These are phyloP conservation scores for Pseudonitzschia delicatissima DNA, from an alignment of 108 stramenopile species.

Conservation along the genomic window DNA sequence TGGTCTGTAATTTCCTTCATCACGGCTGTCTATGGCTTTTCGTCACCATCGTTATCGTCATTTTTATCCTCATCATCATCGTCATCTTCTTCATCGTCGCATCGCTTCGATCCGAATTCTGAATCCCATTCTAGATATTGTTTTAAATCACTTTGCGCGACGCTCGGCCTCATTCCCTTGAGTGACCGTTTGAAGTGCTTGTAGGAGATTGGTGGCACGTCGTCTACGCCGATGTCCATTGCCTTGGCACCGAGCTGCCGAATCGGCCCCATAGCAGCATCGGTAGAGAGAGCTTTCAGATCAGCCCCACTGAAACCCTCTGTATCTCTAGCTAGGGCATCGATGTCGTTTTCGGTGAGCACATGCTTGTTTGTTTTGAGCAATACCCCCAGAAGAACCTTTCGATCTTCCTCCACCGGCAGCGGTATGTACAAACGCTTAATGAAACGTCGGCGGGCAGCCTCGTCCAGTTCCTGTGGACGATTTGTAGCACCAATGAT, in stretches of 20 bases:
- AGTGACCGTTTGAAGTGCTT: slow-evolving; percentile 86
- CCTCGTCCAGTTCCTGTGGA: slow-evolving; percentile 99
- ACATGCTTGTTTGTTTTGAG: slow-evolving; percentile 81
- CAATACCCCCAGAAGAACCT: slow-evolving; percentile 70
- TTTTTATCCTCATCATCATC: slow-evolving; percentile 51
- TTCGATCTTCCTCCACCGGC: slow-evolving; percentile 78
- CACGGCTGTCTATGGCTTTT: too few species aligned
- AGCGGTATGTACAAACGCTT: slow-evolving; percentile 95
- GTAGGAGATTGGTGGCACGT: slow-evolving; percentile 85
- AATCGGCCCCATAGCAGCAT: slow-evolving; percentile 96
- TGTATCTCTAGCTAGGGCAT: slow-evolving; percentile 70
- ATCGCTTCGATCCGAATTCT: slow-evolving; percentile 61
- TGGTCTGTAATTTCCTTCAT: too few species aligned
- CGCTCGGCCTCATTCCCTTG: slow-evolving; percentile 78
- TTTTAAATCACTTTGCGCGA: slow-evolving; percentile 77
- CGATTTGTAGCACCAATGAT: slow-evolving; percentile 98
- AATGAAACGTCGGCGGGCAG: slow-evolving; percentile 92
- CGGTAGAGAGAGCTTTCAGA: slow-evolving; percentile 83
- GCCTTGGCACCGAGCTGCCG: slow-evolving; percentile 69
- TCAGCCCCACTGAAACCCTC: slow-evolving; percentile 94
- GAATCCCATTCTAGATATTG: slow-evolving; percentile 79
- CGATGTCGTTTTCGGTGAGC: slow-evolving; percentile 65
- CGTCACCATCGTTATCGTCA: too few species aligned
- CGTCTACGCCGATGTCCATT: slow-evolving; percentile 62
- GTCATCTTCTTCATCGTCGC: slow-evolving; percentile 40